These are phyloP conservation scores for Petunia axillaris DNA, from an alignment of 257 asterid species.

Conservation along the genomic window DNA sequence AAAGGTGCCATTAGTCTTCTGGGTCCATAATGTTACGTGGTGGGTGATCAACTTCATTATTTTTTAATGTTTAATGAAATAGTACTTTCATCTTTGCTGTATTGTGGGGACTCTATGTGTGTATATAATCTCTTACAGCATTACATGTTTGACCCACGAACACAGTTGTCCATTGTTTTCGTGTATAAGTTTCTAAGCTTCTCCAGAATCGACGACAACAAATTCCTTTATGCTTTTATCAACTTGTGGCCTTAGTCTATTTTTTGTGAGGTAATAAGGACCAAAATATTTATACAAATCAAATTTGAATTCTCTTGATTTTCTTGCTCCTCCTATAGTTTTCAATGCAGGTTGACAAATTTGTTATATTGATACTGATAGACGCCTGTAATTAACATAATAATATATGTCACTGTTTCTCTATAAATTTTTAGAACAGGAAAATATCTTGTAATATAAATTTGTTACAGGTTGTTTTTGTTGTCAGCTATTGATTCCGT, in stretches of 20 bases:
- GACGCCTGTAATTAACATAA: neutral
- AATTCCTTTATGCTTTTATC: neutral
- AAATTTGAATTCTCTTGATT: slow-evolving; percentile 10
- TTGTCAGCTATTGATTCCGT: slow-evolving; percentile 20
- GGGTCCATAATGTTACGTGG: slow-evolving; percentile 11
- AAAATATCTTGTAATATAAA: slow-evolving; percentile 26
- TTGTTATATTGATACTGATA: neutral
- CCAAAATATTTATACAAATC: neutral
- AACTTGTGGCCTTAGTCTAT: neutral
- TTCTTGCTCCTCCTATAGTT: slow-evolving; percentile 6
- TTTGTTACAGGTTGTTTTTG: slow-evolving; percentile 27
- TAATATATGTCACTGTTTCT: neutral
- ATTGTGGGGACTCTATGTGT: slow-evolving; percentile 15
- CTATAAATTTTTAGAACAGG: neutral
- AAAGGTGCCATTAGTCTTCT: neutral
- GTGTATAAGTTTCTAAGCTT: slow-evolving; percentile 17
- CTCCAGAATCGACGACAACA: slow-evolving; percentile 1
- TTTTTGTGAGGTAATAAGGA: neutral
- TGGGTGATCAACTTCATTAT: slow-evolving; percentile 17
- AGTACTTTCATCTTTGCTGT: slow-evolving; percentile 1
- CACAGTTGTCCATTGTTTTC: slow-evolving; percentile 2
- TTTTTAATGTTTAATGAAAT: neutral
- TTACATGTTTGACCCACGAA: slow-evolving; percentile 16
- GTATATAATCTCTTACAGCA: slow-evolving; percentile 2
- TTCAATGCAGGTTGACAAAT: slow-evolving; percentile 34